Base-by-base conservation (phyloP, 2,329 filamentous ascomycete species). In the Talaromyces sp. region DNA sequence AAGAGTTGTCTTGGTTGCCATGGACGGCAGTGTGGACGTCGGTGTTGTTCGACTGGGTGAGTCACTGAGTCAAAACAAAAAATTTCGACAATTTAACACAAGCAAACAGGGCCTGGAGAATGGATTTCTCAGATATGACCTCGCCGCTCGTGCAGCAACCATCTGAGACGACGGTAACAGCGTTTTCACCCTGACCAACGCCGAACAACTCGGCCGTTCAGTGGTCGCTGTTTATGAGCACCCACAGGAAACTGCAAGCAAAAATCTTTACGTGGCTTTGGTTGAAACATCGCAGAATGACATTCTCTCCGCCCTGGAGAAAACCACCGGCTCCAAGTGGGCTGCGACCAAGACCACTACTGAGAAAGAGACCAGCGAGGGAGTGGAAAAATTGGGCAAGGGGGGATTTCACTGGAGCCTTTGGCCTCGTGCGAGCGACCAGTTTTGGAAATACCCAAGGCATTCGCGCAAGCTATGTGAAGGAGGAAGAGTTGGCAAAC, bases 21-120 rank as follows among this genome's bases (percentile, higher is more conserved):
- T 89, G 87, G 86, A 88, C 84, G 1, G 83, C 78, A 2, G 70
- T 89, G 14, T 80, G 85, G 3, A 83, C 77, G 8, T 85, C 86
- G 0, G 74, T 82, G 2, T 85, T 89, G 71, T 87, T 89, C 68
- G 87, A 89, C 68, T 85, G 82, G 83, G 63, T 68, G 59, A 53
- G 65, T 65, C n/a, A 23, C 16, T 40, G 5, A 40, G n/a, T n/a
- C 0, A 7, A n/a, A 3, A n/a, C 1, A 34, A 34, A 1, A 40
- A 51, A 28, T 5, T 33, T 40, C 12, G 4, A 40, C 30, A 36
- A 55, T 3, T 52, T 51, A 4, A 42, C 27, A 16, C n/a, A 10
- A 59, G 42, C 16, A 5, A 31, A 79, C 36, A 68, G 80, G 80
- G 80, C 14, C 74, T 87, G 44, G 72, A 70, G 12, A 70, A 72